Base-by-base conservation (phyloP, 2,329 filamentous ascomycete genomes). In the Acrocalymma vagum region DNA sequence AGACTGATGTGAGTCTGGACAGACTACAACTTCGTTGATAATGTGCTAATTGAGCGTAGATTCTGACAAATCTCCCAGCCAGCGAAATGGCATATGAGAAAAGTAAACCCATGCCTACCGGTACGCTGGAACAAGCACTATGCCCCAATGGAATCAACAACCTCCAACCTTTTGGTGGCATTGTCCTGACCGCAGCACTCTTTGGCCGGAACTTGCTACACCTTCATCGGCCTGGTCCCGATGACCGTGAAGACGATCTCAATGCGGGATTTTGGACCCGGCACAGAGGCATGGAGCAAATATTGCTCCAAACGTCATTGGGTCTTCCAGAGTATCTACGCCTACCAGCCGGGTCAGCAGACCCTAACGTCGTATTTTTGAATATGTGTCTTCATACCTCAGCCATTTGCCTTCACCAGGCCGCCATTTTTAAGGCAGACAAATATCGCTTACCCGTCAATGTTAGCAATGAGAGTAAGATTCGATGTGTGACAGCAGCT, bases 301-400 rank as follows among this genome's bases (percentile, higher is more conserved):
- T 95, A 43, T 78, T 99, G 3, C 83, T 95, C 42, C 94, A 94
- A 64, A 95, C 88, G 0, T 86, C 89, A 0, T 80, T 97, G 13
- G 87, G 86, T 26, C 76, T 97, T n/a, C 93, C 94, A 0, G 79
- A 82, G 22, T 80, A 88, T 51, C 78, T 97, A 21, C 90, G 93
- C 54, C 76, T 97, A 21, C 91, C 94, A 0, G 73, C 75, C 11
- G 90, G 90, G 1, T 73, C 96, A 22, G 74, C 78, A 11, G 87
- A 92, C 60, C 81, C 91, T 3, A 97, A 96, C 51, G 84, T 93
- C 38, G 84, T 97, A 4, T 97, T 96, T 66, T 84, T 88, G 42
- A 97, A 97, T 60, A 96, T 99, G 90, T 91, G 89, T 63, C 90
- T 99, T 21, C 92, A 97, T 66, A 96, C 94, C 0, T 95, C 92